These are phyloP conservation scores for Dictyostelium citrinum DNA, from an alignment of 78 protist genomes.

Conservation along the genomic window DNA sequence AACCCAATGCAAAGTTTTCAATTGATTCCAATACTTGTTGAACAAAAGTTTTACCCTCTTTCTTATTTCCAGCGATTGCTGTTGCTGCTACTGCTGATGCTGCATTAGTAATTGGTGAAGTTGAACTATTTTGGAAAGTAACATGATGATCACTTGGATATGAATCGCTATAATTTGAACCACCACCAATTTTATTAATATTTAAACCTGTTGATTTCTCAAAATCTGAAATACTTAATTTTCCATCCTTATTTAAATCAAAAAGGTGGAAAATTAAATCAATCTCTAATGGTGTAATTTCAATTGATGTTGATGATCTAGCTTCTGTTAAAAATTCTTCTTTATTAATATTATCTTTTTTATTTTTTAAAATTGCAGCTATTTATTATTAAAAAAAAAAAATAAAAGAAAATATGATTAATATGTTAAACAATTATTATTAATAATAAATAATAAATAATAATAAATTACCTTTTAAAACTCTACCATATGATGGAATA, in stretches of 20 bases:
- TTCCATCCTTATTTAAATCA: conserved; percentile 58
- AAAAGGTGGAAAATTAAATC: conserved; percentile 60
- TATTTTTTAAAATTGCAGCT: conserved; percentile 25
- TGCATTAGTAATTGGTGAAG: neutral
- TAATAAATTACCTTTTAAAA: conserved; percentile 1
- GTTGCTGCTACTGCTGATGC: neutral
- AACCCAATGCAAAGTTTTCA: conserved; percentile 82
- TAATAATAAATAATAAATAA: neutral
- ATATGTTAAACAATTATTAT: neutral
- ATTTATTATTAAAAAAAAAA: neutral
- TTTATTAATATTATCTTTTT: conserved; percentile 28
- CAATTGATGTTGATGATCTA: conserved; percentile 39
- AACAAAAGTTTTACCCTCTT: neutral
- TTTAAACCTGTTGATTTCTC: conserved; percentile 28
- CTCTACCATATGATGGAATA: conserved; percentile 72
- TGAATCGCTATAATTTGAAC: neutral
- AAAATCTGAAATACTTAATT: conserved; percentile 40
- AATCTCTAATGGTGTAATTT: conserved; percentile 75
- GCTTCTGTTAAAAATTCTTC: conserved; percentile 72
- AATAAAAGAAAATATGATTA: neutral
- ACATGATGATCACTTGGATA: neutral
- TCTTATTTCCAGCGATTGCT: neutral
- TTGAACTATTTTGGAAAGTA: neutral
- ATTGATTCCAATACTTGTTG: conserved; percentile 22
- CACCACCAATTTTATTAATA: neutral